Evolutionary conservation across 306 rosid species (phyloP).

Genomic region (Cicer chorassanicum): DNA sequence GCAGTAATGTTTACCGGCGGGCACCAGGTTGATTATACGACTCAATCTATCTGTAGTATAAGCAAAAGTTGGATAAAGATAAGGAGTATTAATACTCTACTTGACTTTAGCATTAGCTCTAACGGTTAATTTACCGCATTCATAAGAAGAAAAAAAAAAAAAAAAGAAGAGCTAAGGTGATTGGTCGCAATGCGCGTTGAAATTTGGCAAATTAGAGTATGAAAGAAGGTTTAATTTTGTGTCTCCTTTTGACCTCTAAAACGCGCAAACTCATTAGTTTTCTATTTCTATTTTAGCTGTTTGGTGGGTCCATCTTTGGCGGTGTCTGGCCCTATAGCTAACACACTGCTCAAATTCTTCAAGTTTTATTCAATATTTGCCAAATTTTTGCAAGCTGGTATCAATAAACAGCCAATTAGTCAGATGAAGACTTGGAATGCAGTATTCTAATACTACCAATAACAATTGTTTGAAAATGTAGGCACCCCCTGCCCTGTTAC

Average conservation of each 20-base stretch:
- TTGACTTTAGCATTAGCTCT: too few relatives aligned
- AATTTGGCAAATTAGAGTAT: not conserved
- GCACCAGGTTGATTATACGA: too few relatives aligned
- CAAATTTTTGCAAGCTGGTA: slow-evolving; percentile 47
- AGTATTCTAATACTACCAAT: too few relatives aligned
- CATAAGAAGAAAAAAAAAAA: too few relatives aligned
- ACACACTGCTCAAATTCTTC: slow-evolving; percentile 8
- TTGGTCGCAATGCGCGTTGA: not conserved
- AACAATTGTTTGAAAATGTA: not conserved
- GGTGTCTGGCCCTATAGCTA: slow-evolving; percentile 36
- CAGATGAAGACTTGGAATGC: not conserved
- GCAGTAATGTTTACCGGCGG: too few relatives aligned
- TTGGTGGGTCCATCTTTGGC: slow-evolving; percentile 24
- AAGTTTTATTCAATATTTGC: slow-evolving; percentile 29
- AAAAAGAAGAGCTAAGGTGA: too few relatives aligned
- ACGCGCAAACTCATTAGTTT: slow-evolving; percentile 42
- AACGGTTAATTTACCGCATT: too few relatives aligned
- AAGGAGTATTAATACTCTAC: too few relatives aligned
- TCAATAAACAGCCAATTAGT: slow-evolving; percentile 8
- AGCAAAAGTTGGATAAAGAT: too few relatives aligned
- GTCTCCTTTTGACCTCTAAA: slow-evolving; percentile 34
- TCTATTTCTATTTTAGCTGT: not conserved
- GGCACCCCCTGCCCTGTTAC: not conserved
- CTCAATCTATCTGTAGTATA: too few relatives aligned
- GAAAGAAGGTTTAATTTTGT: not conserved